Conservation (phyloP, 148 eudicot genomes). For the Spergularia bocconei region DNA sequence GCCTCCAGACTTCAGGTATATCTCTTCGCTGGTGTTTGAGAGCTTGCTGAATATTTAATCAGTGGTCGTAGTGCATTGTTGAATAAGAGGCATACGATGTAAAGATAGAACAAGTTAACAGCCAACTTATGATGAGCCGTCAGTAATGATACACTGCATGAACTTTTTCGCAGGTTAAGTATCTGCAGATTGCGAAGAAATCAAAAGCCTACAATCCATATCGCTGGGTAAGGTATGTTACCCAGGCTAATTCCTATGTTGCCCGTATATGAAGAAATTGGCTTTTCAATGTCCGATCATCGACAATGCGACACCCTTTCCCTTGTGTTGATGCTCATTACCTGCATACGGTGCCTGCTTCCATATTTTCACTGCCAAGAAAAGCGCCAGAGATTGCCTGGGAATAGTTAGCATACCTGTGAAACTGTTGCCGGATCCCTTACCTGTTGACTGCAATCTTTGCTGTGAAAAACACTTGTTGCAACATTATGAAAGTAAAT, state of each 20-base stretch:
- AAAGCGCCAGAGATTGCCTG: background rate
- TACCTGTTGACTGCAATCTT: background rate
- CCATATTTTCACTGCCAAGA: background rate
- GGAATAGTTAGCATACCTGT: background rate
- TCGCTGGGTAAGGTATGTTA: constrained; percentile 88
- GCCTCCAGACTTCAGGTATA: constrained; percentile 91
- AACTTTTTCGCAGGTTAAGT: constrained; percentile 59
- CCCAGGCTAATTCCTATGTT: constrained; percentile 82
- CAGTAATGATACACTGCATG: too few species aligned
- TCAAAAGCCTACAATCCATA: constrained; percentile 68
- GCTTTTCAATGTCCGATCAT: background rate
- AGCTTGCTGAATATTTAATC: background rate
- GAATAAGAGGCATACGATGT: background rate
- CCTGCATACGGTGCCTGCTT: too few species aligned
- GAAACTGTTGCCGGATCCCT: background rate
- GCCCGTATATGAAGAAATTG: constrained; percentile 56
- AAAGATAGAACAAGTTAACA: too few species aligned
- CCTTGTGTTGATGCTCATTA: background rate
- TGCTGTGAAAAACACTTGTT: background rate
- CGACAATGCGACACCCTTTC: background rate
- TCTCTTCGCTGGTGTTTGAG: background rate
- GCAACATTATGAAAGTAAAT: background rate
- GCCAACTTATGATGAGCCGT: too few species aligned
- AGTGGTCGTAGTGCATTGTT: background rate
- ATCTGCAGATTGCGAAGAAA: constrained; percentile 76